Evolutionary conservation across 2,329 filamentous ascomycete genomes (phyloP).

Genomic region (Aureobasidium subglaciale): DNA sequence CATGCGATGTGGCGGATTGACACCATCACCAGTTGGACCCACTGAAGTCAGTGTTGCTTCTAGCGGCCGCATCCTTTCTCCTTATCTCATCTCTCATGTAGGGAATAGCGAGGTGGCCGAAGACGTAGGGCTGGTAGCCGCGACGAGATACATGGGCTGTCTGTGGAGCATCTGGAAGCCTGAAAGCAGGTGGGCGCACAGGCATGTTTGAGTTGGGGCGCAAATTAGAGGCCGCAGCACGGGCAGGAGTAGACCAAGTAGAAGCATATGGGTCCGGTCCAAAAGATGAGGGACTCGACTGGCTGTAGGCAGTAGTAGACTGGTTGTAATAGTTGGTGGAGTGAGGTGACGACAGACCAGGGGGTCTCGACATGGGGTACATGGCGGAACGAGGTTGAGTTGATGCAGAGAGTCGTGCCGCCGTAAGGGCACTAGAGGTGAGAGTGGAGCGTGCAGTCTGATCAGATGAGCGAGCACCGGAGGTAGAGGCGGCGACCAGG

Average conservation of each 20-base stretch:
- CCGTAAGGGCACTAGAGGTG: not conserved
- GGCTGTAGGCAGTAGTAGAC: not conserved
- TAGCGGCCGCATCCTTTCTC: not conserved
- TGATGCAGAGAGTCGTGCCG: not conserved
- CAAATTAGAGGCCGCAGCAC: not conserved
- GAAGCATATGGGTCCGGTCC: not conserved
- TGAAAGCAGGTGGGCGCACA: not conserved
- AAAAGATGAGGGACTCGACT: not conserved
- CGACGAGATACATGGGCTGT: not conserved
- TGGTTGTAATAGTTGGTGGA: not conserved
- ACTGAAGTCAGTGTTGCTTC: not conserved
- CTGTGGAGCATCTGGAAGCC: not conserved
- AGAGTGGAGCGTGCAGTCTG: not conserved
- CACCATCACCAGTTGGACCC: not conserved
- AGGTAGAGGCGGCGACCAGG: not conserved
- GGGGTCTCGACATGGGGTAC: not conserved
- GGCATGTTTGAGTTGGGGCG: not conserved
- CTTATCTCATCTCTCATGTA: not conserved
- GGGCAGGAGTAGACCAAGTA: not conserved
- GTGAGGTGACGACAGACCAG: not conserved
- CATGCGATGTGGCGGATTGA: not conserved
- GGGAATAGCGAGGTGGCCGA: not conserved
- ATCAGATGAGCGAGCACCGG: not conserved
- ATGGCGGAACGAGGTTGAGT: not conserved
- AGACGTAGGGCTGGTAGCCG: not conserved